Evolutionary conservation across 108 stramenopile genomes (phyloP).

Genomic region (Chaetoceros tenuissimus): DNA sequence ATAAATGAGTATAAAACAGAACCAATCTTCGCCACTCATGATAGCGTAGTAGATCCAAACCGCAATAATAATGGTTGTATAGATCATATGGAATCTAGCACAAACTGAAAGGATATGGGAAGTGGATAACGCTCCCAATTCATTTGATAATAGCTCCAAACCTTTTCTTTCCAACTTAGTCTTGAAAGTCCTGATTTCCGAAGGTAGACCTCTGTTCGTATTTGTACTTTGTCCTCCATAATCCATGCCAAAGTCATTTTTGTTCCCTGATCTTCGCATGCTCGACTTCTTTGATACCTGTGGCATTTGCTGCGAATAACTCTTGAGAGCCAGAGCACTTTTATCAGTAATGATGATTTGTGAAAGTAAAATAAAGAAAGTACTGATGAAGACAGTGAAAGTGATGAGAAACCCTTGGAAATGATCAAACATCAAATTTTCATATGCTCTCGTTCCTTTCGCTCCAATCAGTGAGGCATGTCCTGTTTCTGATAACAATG

Average conservation of each 20-base stretch:
- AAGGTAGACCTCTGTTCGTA: background rate
- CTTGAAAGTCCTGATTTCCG: background rate
- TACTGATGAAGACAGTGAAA: background rate
- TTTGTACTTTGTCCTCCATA: background rate
- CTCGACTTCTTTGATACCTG: background rate
- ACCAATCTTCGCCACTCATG: background rate
- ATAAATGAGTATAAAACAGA: background rate
- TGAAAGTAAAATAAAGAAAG: background rate
- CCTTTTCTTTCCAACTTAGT: background rate
- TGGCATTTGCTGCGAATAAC: background rate
- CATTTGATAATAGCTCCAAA: background rate
- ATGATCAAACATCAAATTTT: background rate
- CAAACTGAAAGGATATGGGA: background rate
- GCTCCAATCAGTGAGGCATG: background rate
- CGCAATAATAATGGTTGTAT: background rate
- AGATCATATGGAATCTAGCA: background rate
- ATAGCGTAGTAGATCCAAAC: background rate
- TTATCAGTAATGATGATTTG: background rate
- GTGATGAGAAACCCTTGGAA: background rate
- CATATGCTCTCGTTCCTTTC: background rate
- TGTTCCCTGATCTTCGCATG: background rate
- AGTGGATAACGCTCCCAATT: background rate
- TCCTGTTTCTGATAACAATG: conserved; percentile 24
- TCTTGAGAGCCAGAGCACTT: background rate
- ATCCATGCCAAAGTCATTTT: background rate